Percentiles rank a stretch among this genome's conserved stretches.
These are phyloP conservation scores for Colletotrichum orchidophilum DNA, from an alignment of 2,329 filamentous ascomycete species.

Conservation along the genomic window DNA sequence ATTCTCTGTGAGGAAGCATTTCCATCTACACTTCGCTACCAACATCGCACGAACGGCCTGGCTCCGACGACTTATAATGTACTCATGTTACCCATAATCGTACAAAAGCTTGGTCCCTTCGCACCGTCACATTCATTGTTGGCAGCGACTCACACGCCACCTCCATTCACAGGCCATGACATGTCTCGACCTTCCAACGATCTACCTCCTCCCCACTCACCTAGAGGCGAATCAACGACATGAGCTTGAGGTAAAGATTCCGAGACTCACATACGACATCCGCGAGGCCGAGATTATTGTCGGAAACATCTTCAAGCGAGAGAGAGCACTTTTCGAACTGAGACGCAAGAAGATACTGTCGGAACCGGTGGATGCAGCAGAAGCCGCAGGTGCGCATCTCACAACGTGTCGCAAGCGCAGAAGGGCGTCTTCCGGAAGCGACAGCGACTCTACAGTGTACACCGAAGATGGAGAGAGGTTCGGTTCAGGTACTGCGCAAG, in stretches of 20 bases:
- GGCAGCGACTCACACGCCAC: background rate
- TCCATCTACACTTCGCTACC: no score
- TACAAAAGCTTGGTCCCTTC: background rate
- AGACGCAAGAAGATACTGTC: slow-evolving; percentile 71
- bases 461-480: background rate
- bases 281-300: slow-evolving; percentile 78
- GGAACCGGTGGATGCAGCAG: slow-evolving; percentile 51
- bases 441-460: slow-evolving; percentile 37
- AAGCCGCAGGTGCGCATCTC: background rate
- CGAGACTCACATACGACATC: slow-evolving; percentile 74
- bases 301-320: slow-evolving; percentile 75
- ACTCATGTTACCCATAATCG: background rate
- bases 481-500: background rate
- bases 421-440: slow-evolving; percentile 33
- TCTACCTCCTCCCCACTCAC: slow-evolving; percentile 79
- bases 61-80: background rate
- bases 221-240: slow-evolving; percentile 71
- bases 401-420: background rate
- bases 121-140: background rate
- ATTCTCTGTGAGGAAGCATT: background rate
- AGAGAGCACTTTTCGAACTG: slow-evolving; percentile 81
- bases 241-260: slow-evolving; percentile 70
- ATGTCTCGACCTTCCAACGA: slow-evolving; percentile 62
- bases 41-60: background rate
- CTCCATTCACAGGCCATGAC: background rate